Base-by-base conservation (phyloP, 768 basidiomycete genomes). In the Grammothele lineata region DNA sequence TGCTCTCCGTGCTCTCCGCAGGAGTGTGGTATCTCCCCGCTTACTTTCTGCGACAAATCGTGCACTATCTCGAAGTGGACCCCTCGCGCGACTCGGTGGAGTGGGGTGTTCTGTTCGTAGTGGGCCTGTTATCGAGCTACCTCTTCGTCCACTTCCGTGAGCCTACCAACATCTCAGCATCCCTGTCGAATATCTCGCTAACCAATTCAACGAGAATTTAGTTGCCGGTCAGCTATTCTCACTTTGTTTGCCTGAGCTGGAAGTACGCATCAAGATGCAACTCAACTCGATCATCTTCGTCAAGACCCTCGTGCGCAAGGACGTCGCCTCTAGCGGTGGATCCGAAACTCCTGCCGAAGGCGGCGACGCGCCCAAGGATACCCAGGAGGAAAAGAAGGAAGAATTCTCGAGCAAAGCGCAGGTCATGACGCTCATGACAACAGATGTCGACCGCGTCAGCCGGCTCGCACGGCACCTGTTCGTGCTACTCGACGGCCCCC, bases 391-490 rank as follows among this genome's bases (percentile, higher is more conserved):
- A 40, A 80, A 83, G 54, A 80, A 79, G 7, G 83, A 83, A 59
- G 75, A 72, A 11, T 77, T 79, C 51, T 71, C 69, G 24, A 75
- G 72, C 45, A 80, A 80, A 57, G 70, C 73, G 14, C 77, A 94
- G 67, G 83, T 95, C 57, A 93, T 94, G 92, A 94, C 88, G 2
- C 76, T 94, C 22, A 93, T 94, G 88, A 93, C 92, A 5, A 92
- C 91, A 4, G 92, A 95, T 55, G 89, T 92, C 24, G 91, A 93
- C 62, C 77, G 92, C 45, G 83, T 94, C 51, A 82, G 85, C 62
- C 89, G 93, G 40, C 88, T 93, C 59, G 68, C 81, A 1, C 87
- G 81, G 81, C 85, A 91, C 61, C 54, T 85, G 43, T 90, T 87
- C 59, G 70, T 83, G 1, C 74, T 91, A 27, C 72, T 91, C 43